Evolutionary conservation across 2,329 filamentous ascomycete genomes (phyloP), one percentile per base, ranked within the genome.

Genomic region (Botrytis fabae): DNA sequence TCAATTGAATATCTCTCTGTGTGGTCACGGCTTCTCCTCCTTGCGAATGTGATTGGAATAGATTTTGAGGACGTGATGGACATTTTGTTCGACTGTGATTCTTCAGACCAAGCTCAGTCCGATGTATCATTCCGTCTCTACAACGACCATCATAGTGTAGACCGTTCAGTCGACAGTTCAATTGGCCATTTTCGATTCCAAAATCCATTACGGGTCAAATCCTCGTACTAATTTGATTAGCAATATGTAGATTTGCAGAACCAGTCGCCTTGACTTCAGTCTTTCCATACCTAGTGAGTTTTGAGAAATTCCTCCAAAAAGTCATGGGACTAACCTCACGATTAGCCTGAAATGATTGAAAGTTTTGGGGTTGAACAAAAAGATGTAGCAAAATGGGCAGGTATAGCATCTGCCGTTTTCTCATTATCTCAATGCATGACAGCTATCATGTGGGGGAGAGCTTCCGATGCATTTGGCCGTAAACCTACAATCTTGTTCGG

Each of bases 401-500:
- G 92, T 69, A 83, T 93, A 73, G 92, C 90, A 8, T 91, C 91
- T 1, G 90, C 91, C 61, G 86, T 90, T 75, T 94, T 94, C 81
- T 93, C 92, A 3, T 81, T 94, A 18, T 86, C 88, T 44, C 93
- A 95, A 82, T 92, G 90, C 77, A 68, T 88, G 28, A 93, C 92
- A 9, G 92, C 91, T 28, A 88, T 95, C 2, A 84, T 89, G 1
- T 95, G 93, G 93, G 91, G 94, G 9, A 87, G 90, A 76, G 87
- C 91, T 2, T 93, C 94, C 0, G 96, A 98, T 81, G 84, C 82
- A 61, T 89, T 93, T 75, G 96, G 95, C 32, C 89, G 95, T 72
- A 98, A 97, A 80, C 92, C 92, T 0, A 88, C 92, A 57, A 93
- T 98, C 74, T 85, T 98, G 22, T 80, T 87, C 12, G 94, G 93